Conservation (phyloP, 2,329 filamentous ascomycete genomes). For the Golovinomyces cichoracearum region DNA sequence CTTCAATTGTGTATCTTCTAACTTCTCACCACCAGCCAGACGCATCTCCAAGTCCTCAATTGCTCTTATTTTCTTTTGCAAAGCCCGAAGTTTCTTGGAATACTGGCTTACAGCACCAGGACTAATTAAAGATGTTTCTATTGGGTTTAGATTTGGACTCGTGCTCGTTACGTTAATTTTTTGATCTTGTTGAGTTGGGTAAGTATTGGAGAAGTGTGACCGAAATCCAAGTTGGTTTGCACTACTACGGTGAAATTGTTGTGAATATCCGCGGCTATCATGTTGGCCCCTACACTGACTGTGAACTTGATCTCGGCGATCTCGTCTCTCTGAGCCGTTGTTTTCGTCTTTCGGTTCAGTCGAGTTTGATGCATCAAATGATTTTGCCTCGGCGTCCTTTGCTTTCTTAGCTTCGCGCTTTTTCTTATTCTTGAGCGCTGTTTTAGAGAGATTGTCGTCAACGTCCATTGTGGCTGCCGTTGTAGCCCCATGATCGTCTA, state of each 20-base stretch:
- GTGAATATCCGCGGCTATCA: conserved; percentile 20
- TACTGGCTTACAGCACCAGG: conserved; percentile 37
- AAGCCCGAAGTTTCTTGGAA: conserved; percentile 79
- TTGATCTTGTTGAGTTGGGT: conserved; percentile 1
- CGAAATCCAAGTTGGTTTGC: conserved; percentile 13
- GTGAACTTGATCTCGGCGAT: conserved; percentile 26
- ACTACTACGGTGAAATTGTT: conserved; percentile 26
- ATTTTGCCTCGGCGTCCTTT: conserved; percentile 48
- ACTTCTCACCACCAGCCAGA: conserved; percentile 74
- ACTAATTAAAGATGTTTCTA: conserved; percentile 22
- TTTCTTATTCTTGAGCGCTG: conserved; percentile 91
- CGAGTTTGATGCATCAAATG: conserved; percentile 16
- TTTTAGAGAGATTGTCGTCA: conserved; percentile 49
- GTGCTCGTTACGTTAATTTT: conserved; percentile 12
- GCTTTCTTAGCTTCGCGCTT: conserved; percentile 84
- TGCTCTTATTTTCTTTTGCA: conserved; percentile 91
- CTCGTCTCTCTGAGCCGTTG: conserved; percentile 19
- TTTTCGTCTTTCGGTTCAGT: conserved; percentile 2
- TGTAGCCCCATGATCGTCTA: conserved; percentile 35
- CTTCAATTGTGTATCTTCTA: conserved; percentile 95
- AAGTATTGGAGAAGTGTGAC: conserved; percentile 3
- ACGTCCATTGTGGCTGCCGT: conserved; percentile 34
- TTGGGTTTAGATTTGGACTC: conserved; percentile 10
- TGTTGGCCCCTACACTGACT: conserved; percentile 23
- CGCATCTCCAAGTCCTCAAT: conserved; percentile 98